These are phyloP conservation scores for Xerocomus cyaneibrunnescens DNA, from an alignment of 1,284 basidiomycete species.

Conservation along the genomic window DNA sequence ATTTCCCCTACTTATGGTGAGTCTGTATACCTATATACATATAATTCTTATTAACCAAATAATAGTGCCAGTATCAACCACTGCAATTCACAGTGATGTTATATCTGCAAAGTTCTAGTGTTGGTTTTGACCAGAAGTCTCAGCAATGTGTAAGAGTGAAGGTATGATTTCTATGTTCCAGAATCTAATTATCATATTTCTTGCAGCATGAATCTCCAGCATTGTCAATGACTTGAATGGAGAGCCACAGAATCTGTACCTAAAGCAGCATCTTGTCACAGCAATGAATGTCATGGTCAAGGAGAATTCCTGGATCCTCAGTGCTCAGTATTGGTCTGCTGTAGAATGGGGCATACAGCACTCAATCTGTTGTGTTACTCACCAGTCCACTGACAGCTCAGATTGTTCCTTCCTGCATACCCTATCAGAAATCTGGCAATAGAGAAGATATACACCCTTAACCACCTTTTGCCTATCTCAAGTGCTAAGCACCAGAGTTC, in stretches of 20 bases:
- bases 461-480: conserved; percentile 11
- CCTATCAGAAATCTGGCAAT: conserved; percentile 19
- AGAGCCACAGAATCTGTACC: not conserved
- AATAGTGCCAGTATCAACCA: conserved; percentile 60
- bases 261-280: not conserved
- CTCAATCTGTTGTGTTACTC: conserved; percentile 21
- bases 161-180: too few species aligned
- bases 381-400: conserved; percentile 36
- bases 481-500: conserved; percentile 9
- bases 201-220: conserved; percentile 8
- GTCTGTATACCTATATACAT: conserved; percentile 16
- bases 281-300: conserved; percentile 20
- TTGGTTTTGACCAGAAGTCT: too few species aligned
- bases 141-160: too few species aligned
- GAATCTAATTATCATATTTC: conserved; percentile 15
- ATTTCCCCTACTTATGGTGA: conserved; percentile 89
- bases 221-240: conserved; percentile 3
- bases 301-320: conserved; percentile 2
- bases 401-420: conserved; percentile 25
- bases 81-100: too few species aligned
- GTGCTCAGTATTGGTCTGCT: not conserved
- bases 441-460: conserved; percentile 26
- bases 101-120: too few species aligned
- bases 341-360: too few species aligned
- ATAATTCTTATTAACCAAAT: not conserved